Evolutionary conservation across 2,329 filamentous ascomycete species (phyloP).

Genomic region (Aspergillus piperis): DNA sequence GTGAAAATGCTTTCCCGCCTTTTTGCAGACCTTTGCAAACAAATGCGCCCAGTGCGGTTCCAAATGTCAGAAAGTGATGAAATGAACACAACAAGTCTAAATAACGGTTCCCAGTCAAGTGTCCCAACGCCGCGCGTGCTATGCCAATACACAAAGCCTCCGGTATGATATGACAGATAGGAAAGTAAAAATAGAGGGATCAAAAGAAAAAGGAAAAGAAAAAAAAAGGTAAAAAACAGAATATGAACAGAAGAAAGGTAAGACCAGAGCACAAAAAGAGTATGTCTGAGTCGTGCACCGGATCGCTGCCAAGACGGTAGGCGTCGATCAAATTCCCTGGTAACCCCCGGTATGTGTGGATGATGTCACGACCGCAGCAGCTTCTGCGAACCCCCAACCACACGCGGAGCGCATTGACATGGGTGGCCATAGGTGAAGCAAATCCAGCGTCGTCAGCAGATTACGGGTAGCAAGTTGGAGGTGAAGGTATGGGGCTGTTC

Average conservation of each 20-base stretch:
- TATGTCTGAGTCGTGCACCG: slow-evolving; percentile 8
- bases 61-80: slow-evolving; percentile 25
- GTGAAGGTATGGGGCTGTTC: slow-evolving; percentile 5
- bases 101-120: slow-evolving; percentile 16
- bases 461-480: background rate
- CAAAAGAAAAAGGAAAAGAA: slow-evolving; percentile 21
- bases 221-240: slow-evolving; percentile 19
- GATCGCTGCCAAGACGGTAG: slow-evolving; percentile 16
- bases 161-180: slow-evolving; percentile 21
- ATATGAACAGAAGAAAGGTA: slow-evolving; percentile 22
- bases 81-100: slow-evolving; percentile 37
- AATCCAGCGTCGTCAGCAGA: background rate
- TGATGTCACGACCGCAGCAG: slow-evolving; percentile 27
- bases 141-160: slow-evolving; percentile 37
- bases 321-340: slow-evolving; percentile 20
- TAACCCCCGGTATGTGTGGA: slow-evolving; percentile 12
- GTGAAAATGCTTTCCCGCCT: slow-evolving; percentile 34
- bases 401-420: slow-evolving; percentile 1
- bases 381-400: background rate
- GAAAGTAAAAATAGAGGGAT: slow-evolving; percentile 27
- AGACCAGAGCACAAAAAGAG: background rate
- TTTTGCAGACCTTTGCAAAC: slow-evolving; percentile 35
- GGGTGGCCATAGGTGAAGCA: background rate
- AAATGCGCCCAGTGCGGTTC: slow-evolving; percentile 38
- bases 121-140: slow-evolving; percentile 41